Evolutionary conservation across 2,329 filamentous ascomycete genomes (phyloP).

Genomic region (Ceratocystiopsis minuta): DNA sequence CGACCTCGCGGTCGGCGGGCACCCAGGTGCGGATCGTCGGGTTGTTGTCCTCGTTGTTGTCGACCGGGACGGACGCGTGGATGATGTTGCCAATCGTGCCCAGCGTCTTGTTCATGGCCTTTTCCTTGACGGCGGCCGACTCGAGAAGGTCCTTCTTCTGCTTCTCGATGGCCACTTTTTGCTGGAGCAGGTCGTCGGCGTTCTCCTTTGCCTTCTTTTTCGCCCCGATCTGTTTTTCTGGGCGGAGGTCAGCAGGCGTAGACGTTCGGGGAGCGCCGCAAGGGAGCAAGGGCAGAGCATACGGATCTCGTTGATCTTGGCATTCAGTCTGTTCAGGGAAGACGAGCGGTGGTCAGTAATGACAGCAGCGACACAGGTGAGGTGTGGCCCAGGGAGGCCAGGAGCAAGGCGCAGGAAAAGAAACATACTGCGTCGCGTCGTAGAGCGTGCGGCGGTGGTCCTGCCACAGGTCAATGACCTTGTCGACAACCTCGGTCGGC

Average conservation of each 20-base stretch:
- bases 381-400: too few species aligned
- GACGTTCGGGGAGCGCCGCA: neutral
- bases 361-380: too few species aligned
- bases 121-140: slow-evolving; percentile 52
- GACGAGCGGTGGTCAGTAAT: too few species aligned
- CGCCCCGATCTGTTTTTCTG: slow-evolving; percentile 10
- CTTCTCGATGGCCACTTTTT: slow-evolving; percentile 49
- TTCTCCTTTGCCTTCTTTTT: slow-evolving; percentile 95
- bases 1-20: slow-evolving; percentile 51
- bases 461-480: slow-evolving; percentile 74
- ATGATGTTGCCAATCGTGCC: slow-evolving; percentile 82
- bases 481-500: slow-evolving; percentile 69
- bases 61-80: slow-evolving; percentile 69
- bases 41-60: slow-evolving; percentile 82
- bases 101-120: slow-evolving; percentile 56
- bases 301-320: slow-evolving; percentile 55
- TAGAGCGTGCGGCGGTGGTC: slow-evolving; percentile 50
- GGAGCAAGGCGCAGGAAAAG: too few species aligned
- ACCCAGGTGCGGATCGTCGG: slow-evolving; percentile 58
- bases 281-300: neutral
- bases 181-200: slow-evolving; percentile 57
- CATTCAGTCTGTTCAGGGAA: slow-evolving; percentile 31
- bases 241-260: neutral
- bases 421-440: slow-evolving; percentile 39
- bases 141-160: slow-evolving; percentile 68